phyloP scores from a whole-genome alignment of 192 early-diverging fungal species.

The Coemansia sp. region DNA sequence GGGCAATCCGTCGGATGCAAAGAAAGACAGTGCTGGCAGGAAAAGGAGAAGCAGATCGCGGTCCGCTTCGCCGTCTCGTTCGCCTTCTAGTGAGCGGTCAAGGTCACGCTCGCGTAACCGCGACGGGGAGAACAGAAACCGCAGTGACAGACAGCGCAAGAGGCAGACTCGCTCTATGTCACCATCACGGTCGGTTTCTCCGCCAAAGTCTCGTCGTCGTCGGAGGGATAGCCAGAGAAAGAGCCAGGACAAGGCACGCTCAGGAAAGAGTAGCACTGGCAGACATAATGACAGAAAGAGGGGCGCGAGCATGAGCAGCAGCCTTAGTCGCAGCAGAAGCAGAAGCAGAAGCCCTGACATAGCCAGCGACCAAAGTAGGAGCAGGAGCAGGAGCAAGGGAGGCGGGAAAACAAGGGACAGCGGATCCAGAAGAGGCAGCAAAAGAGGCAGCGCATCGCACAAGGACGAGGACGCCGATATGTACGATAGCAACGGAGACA shows the following conservation, averaged over 20 bases:
- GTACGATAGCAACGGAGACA: slow-evolving; percentile 6
- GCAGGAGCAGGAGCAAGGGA: slow-evolving; percentile 8
- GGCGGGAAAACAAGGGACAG: background rate
- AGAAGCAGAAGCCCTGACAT: slow-evolving; percentile 9
- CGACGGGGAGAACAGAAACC: slow-evolving; percentile 7
- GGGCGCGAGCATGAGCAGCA: slow-evolving; percentile 9
- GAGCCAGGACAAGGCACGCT: slow-evolving; percentile 13
- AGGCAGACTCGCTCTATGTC: slow-evolving; percentile 28
- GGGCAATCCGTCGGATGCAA: slow-evolving; percentile 3
- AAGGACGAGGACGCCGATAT: slow-evolving; percentile 2
- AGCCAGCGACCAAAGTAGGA: slow-evolving; percentile 9
- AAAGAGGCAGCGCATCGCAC: background rate
- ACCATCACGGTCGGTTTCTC: slow-evolving; percentile 18
- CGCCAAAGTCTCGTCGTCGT: slow-evolving; percentile 14
- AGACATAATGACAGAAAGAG: slow-evolving; percentile 10
- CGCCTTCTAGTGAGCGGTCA: slow-evolving; percentile 21
- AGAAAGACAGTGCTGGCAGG: slow-evolving; percentile 5
- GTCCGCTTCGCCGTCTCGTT: slow-evolving; percentile 19
- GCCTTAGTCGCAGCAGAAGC: slow-evolving; percentile 11
- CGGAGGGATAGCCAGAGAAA: slow-evolving; percentile 18
- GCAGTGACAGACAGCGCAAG: slow-evolving; percentile 20
- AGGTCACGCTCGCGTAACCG: slow-evolving; percentile 29
- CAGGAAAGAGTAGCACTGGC: slow-evolving; percentile 11
- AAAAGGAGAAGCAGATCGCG: slow-evolving; percentile 20
- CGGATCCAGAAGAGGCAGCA: background rate